Base-by-base conservation (phyloP, 75 land plant species). In the Pinus albicaulis region DNA sequence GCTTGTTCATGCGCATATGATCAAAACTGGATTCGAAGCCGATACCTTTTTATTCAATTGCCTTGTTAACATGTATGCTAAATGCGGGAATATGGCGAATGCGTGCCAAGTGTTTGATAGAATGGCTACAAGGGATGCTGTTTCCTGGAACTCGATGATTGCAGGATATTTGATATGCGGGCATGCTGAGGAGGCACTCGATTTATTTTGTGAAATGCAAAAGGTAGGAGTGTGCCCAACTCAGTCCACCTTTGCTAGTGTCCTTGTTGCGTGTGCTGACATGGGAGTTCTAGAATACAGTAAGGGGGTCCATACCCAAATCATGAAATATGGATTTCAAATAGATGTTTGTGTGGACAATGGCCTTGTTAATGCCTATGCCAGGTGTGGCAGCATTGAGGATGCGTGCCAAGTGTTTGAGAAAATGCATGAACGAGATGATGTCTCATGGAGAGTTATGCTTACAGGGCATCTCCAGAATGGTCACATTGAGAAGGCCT, bases 141-240 rank as follows among this genome's bases (percentile, higher is more conserved):
- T 90, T 17, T 79, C 86, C 19, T 90, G 92, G 92, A 87, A 79
- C 17, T 79, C 86, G 0, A 57, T 90, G 62, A 77, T 90, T 28
- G 10, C 57, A 0, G 92, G 88, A 52, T 81, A 75, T 76, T 74
- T 82, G 19, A 69, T 70, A 28, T 65, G 59, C 55, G 78, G 79
- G 8, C 56, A 62, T 62, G 80, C 74, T 0, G 34, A 55, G 28
- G 89, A 79, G 28, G 81, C 79, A 7, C n/a, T 87, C 31, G 3
- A 13, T 19, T 82, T 85, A 80, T 82, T 79, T 66, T 65, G 55
- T 36, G 70, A 71, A 63, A 87, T 90, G 92, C 55, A 57, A 22
- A 64, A n/a, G 57, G 76, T 72, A 17, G 83, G 83, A 34, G 34
- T 85, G 25, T 28, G 7, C 66, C 80, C 89, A 3, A 82, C 85